Base-by-base conservation (phyloP, 75 land plant genomes). In the Ceratopteris richardii region DNA sequence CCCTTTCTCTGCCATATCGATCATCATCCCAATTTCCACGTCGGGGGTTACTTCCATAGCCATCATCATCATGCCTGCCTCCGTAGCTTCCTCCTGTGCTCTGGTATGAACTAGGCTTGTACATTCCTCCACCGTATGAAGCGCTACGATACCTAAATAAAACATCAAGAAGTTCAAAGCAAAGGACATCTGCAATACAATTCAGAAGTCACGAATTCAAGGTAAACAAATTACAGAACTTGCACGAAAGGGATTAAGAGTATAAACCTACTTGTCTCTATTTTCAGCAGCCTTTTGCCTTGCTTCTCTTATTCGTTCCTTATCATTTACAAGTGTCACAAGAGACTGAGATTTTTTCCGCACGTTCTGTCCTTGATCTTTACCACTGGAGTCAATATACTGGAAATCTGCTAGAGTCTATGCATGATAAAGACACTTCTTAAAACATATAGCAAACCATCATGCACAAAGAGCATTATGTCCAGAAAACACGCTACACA, bases 311-410 rank as follows among this genome's bases (percentile, higher is more conserved):
- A 90, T 84, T 73, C 70, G 84, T 22, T 90, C 99, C 58, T 87
- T 86, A 29, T 95, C 75, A 76, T 87, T 95, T 21, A 95, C 69
- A 39, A 95, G 71, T 2, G 75, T 46, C 40, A 90, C 84, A 26
- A 90, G 77, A 19, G 66, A 72, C 59, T 90, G 93, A 4, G 89
- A 84, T 64, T 95, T 95, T 74, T 85, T 95, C 51, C 93, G 76
- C 27, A 95, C 92, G 71, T 91, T 90, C 51, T 68, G 80, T 16
- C 99, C 99, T 66, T 90, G 75, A 60, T 95, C 97, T 64, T 81
- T 84, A 31, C 99, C 99, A 66, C 66, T 80, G n/a, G 97, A 76
- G 63, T 95, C 99, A 47, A 87, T 63, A 63, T 87, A 90, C 48
- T 90, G 97, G 63, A 95, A 95, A 67, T 82, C 81, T 16, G 85